Percentiles rank a stretch among this genome's conserved stretches.
These are phyloP conservation scores for Penicillium janthinellum DNA, from an alignment of 2,329 filamentous ascomycete genomes.

Conservation along the genomic window DNA sequence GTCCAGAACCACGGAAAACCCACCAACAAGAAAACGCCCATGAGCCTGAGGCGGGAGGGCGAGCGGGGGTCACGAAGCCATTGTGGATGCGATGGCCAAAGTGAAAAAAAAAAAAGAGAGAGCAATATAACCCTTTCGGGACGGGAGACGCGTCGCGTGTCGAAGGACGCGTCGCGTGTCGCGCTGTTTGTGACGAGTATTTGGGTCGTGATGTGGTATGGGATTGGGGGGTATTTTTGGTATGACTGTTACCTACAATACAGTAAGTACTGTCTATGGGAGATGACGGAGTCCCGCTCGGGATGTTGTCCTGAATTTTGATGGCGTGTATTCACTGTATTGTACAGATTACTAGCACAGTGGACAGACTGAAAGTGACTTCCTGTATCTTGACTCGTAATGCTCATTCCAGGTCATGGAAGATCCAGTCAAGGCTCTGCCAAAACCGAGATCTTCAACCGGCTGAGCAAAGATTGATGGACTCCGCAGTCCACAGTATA, in stretches of 20 bases:
- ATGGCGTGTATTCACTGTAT: too few species aligned
- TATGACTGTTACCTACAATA: too few species aligned
- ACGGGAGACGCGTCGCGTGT: constrained; percentile 2
- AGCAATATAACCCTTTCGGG: constrained; percentile 8
- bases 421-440: too few species aligned
- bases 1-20: neutral
- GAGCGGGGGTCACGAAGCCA: neutral
- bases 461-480: too few species aligned
- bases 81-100: too few species aligned
- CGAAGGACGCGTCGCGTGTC: constrained; percentile 3
- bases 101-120: neutral
- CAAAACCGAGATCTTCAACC: too few species aligned
- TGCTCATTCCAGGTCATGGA: too few species aligned
- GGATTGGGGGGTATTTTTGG: too few species aligned
- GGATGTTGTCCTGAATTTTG: neutral
- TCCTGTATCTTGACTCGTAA: too few species aligned
- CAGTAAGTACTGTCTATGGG: neutral
- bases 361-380: too few species aligned
- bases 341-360: too few species aligned
- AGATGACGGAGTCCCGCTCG: neutral
- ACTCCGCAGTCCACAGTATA: too few species aligned
- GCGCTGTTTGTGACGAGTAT: neutral
- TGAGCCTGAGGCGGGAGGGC: neutral
- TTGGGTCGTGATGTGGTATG: neutral
- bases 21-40: neutral